Percentiles rank a stretch among this genome's conserved stretches.
phyloP scores from a whole-genome alignment of 192 early-diverging fungal genomes.

The Dissophora globulifera region DNA sequence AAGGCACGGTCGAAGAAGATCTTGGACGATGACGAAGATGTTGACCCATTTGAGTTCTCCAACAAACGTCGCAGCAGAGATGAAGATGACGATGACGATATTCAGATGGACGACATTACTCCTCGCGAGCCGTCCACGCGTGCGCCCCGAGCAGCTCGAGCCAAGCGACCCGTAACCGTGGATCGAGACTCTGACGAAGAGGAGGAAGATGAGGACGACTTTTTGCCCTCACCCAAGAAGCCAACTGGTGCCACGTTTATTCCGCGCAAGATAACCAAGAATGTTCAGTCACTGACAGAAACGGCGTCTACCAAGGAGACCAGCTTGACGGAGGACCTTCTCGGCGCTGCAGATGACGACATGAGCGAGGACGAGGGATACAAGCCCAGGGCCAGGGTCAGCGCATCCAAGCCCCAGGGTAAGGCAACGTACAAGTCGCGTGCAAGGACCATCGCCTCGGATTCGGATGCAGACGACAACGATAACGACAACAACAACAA shows the following conservation, averaged over 20 bases:
- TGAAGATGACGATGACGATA: constrained; percentile 30
- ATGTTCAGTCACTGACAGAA: not conserved
- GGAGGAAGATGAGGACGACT: constrained; percentile 30
- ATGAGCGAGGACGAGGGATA: constrained; percentile 16
- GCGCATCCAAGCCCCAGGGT: constrained; percentile 1
- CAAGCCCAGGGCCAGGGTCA: constrained; percentile 4
- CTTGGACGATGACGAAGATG: constrained; percentile 15
- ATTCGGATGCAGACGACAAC: constrained; percentile 10
- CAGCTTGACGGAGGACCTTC: no score
- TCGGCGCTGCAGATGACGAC: not conserved
- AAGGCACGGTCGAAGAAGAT: constrained; percentile 20
- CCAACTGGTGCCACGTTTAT: not conserved
- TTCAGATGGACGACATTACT: constrained; percentile 30
- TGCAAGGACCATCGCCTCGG: constrained; percentile 10
- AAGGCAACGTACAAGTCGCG: constrained; percentile 34
- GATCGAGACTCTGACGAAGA: constrained; percentile 28
- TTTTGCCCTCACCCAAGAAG: constrained; percentile 26
- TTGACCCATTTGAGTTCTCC: constrained; percentile 4
- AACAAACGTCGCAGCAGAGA: not conserved
- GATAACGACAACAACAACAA: not conserved
- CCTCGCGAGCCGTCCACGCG: constrained; percentile 26
- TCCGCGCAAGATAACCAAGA: constrained; percentile 35
- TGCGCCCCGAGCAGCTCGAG: constrained; percentile 39
- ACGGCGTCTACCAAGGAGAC: no score
- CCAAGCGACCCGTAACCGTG: constrained; percentile 38